These are phyloP conservation scores for Boletus fagicola DNA, from an alignment of 768 basidiomycete species.

Conservation along the genomic window DNA sequence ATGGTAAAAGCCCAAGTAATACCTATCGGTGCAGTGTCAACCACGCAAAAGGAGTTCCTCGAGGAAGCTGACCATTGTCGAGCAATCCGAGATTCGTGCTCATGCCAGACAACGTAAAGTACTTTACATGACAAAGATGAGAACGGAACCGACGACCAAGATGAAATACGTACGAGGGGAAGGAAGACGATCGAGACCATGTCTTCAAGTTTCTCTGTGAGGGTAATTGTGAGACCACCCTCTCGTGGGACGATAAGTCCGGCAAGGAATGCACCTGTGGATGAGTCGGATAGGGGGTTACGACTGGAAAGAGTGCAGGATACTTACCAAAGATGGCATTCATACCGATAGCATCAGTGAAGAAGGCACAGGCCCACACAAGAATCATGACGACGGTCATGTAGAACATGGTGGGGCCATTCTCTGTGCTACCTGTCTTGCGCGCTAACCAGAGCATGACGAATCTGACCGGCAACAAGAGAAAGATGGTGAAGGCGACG, in stretches of 20 bases:
- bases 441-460: constrained; percentile 70
- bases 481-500: constrained; percentile 75
- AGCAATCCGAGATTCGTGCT: constrained; percentile 86
- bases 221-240: no score
- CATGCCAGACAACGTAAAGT: constrained; percentile 90
- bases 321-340: no score
- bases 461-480: constrained; percentile 64
- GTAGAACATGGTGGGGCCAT: no score
- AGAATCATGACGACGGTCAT: no score
- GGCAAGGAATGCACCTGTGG: no score
- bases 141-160: not conserved
- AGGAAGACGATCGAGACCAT: constrained; percentile 88
- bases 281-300: no score
- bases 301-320: no score
- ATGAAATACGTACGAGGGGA: constrained; percentile 55
- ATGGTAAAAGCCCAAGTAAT: constrained; percentile 89
- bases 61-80: constrained; percentile 53
- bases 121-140: constrained; percentile 42
- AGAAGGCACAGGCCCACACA: no score
- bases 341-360: no score
- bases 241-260: no score
- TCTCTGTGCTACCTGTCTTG: constrained; percentile 6
- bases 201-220: not conserved
- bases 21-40: constrained; percentile 36
- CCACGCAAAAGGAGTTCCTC: not conserved